phyloP scores from a whole-genome alignment of 2,329 filamentous ascomycete species.

The Dactylellina sp. region DNA sequence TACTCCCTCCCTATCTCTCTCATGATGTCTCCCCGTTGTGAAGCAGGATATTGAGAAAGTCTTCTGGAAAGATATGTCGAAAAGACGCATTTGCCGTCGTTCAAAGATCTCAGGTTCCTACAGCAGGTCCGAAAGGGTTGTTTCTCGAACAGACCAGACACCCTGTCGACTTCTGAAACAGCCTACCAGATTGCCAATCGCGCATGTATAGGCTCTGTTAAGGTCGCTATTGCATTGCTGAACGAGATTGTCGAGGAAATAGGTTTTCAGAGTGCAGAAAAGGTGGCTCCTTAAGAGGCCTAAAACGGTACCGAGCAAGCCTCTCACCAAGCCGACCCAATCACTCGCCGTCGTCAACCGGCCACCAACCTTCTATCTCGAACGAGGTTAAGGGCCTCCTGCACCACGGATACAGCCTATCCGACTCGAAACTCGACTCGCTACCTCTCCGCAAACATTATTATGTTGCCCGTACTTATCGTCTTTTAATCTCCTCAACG shows the following conservation, averaged over 20 bases:
- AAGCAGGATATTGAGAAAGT: background rate
- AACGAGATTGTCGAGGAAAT: slow-evolving; percentile 12
- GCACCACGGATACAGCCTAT: slow-evolving; percentile 50
- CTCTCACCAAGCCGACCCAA: slow-evolving; percentile 30
- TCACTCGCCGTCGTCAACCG: slow-evolving; percentile 27
- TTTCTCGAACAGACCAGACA: slow-evolving; percentile 12
- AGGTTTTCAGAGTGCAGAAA: slow-evolving; percentile 17
- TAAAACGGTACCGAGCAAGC: slow-evolving; percentile 33
- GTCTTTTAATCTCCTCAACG: slow-evolving; percentile 51
- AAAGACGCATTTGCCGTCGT: slow-evolving; percentile 2
- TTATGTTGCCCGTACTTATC: slow-evolving; percentile 41
- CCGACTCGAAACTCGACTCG: slow-evolving; percentile 44
- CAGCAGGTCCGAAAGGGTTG: background rate
- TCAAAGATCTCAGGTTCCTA: background rate
- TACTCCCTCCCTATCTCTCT: background rate
- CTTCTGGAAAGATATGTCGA: slow-evolving; percentile 12
- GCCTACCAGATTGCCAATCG: slow-evolving; percentile 32
- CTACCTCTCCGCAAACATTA: slow-evolving; percentile 29
- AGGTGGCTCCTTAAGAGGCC: slow-evolving; percentile 18
- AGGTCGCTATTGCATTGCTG: slow-evolving; percentile 7
- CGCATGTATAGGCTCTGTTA: slow-evolving; percentile 10
- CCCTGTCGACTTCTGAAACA: slow-evolving; percentile 31
- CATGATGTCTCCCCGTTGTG: background rate
- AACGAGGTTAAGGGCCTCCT: slow-evolving; percentile 34
- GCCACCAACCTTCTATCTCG: slow-evolving; percentile 37